Conservation (phyloP, 306 rosid species). For the Inga leiocalycina region DNA sequence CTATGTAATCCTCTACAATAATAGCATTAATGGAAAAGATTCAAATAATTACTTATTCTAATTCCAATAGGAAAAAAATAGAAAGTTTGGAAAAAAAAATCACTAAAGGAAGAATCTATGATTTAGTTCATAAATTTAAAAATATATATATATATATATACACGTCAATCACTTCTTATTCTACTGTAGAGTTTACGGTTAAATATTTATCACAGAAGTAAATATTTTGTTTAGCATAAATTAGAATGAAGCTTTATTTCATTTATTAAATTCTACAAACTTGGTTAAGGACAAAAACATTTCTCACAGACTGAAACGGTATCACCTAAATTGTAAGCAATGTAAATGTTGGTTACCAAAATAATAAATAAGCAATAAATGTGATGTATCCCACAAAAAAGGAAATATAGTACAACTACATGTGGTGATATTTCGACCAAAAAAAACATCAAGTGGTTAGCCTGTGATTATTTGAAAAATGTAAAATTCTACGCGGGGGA, state of each 20-base stretch:
- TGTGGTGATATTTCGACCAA: neutral
- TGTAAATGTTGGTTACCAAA: neutral
- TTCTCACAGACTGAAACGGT: neutral
- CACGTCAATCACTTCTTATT: neutral
- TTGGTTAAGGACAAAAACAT: neutral
- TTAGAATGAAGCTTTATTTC: neutral
- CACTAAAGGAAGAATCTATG: neutral
- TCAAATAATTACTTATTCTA: neutral
- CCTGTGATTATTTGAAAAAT: neutral
- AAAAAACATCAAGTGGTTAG: neutral
- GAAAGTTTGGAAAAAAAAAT: neutral
- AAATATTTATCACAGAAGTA: neutral
- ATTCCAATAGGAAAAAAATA: neutral
- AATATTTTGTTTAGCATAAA: neutral
- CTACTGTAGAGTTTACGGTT: neutral
- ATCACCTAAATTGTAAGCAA: neutral
- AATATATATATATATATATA: no score
- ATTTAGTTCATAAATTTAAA: neutral
- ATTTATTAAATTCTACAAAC: neutral
- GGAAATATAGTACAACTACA: neutral
- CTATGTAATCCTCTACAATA: slow-evolving; percentile 63
- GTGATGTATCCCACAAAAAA: neutral
- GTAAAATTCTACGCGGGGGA: neutral
- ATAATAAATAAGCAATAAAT: neutral
- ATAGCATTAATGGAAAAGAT: neutral